phyloP scores from a whole-genome alignment of 2,329 filamentous ascomycete genomes.

The Neobulgaria alba region DNA sequence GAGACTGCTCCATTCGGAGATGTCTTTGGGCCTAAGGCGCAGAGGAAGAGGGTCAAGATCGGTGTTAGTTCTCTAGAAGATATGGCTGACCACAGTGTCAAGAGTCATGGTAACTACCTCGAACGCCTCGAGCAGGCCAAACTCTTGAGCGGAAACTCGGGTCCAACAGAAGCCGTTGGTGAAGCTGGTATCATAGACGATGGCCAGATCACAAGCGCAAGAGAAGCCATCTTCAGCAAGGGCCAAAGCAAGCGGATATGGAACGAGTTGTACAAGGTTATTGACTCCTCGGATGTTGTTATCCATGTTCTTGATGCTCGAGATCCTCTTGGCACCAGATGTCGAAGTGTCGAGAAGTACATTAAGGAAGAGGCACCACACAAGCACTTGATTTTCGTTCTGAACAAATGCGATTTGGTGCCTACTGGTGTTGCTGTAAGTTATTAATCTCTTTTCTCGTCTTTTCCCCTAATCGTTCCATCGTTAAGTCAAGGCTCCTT shows the following conservation, averaged over 20 bases:
- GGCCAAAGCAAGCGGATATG: conserved; percentile 93
- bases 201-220: conserved; percentile 51
- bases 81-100: conserved; percentile 68
- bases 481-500: conserved; percentile 87
- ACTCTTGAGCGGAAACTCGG: conserved; percentile 63
- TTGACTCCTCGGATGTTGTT: conserved; percentile 91
- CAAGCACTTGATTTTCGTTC: conserved; percentile 84
- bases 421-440: conserved; percentile 93
- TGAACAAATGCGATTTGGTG: conserved; percentile 90
- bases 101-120: conserved; percentile 73
- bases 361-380: conserved; percentile 88
- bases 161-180: conserved; percentile 39
- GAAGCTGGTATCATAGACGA: conserved; percentile 34
- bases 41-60: conserved; percentile 87
- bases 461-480: conserved; percentile 21
- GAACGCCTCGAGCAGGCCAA: conserved; percentile 73
- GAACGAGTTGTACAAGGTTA: conserved; percentile 94
- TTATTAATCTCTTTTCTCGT: conserved; percentile 30
- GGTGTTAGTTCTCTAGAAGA: conserved; percentile 74
- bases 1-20: conserved; percentile 79
- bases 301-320: conserved; percentile 90
- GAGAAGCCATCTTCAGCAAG: conserved; percentile 85
- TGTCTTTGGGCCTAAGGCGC: conserved; percentile 88
- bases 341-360: conserved; percentile 86
- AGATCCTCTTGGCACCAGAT: conserved; percentile 84